Conservation (phyloP, 345 rosid genomes). For the Eutrema japonicum region DNA sequence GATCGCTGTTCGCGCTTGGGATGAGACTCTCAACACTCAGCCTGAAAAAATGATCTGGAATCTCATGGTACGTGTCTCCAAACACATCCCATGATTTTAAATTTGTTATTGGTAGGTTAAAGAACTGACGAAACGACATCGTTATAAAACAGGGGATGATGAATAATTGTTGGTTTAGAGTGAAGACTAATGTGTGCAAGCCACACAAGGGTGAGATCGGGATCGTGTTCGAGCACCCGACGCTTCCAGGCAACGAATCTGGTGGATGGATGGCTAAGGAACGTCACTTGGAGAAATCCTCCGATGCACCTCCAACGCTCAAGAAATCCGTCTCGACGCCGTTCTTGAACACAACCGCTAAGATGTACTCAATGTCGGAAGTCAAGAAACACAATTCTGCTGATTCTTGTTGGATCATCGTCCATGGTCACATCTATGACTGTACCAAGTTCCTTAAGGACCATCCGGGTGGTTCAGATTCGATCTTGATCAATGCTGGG, state of each 20-base stretch:
- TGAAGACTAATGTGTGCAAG: slow-evolving; percentile 75
- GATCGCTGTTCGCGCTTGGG: slow-evolving; percentile 96
- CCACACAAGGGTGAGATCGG: slow-evolving; percentile 88
- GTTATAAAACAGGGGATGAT: slow-evolving; percentile 76
- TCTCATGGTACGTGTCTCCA: slow-evolving; percentile 65
- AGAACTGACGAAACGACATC: background rate
- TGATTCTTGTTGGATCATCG: slow-evolving; percentile 89
- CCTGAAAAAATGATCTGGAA: slow-evolving; percentile 94
- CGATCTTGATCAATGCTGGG: slow-evolving; percentile 89
- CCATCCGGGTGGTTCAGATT: slow-evolving; percentile 89
- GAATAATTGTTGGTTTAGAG: slow-evolving; percentile 94
- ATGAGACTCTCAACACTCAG: slow-evolving; percentile 84
- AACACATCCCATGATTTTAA: background rate
- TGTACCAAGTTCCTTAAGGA: slow-evolving; percentile 82
- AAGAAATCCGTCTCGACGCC: slow-evolving; percentile 89
- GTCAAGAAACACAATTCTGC: slow-evolving; percentile 69
- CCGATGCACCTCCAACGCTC: slow-evolving; percentile 46
- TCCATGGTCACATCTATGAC: slow-evolving; percentile 88
- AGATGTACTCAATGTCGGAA: slow-evolving; percentile 65
- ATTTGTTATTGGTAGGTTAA: background rate
- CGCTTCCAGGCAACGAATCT: slow-evolving; percentile 76
- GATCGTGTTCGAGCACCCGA: slow-evolving; percentile 89
- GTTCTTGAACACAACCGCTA: slow-evolving; percentile 73
- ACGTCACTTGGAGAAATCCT: slow-evolving; percentile 61
- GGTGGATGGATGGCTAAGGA: slow-evolving; percentile 99